Conservation (phyloP, 2,329 filamentous ascomycete genomes). For the Ceratocystis diversiconidia region DNA sequence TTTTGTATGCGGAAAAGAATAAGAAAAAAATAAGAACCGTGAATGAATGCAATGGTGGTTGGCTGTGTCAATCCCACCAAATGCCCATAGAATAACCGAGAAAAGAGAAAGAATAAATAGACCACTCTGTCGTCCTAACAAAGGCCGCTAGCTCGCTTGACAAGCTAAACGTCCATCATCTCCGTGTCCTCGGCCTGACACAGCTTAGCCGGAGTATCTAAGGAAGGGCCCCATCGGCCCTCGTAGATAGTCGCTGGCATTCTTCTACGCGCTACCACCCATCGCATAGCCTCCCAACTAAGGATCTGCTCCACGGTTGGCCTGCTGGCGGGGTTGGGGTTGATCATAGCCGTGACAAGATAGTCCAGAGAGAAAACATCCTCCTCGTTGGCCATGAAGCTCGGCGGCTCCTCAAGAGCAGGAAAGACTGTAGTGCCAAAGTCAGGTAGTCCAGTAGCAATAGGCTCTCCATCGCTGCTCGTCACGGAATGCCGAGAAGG, state of each 20-base stretch:
- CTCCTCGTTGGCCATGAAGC: constrained; percentile 71
- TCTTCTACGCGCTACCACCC: constrained; percentile 62
- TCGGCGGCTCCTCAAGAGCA: constrained; percentile 50
- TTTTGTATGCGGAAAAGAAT: not conserved
- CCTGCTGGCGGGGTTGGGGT: constrained; percentile 55
- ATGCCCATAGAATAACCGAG: not conserved
- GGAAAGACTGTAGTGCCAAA: constrained; percentile 35
- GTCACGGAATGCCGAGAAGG: constrained; percentile 8
- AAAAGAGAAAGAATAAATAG: not conserved
- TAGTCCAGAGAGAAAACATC: constrained; percentile 66
- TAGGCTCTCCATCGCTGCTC: not conserved
- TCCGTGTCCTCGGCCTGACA: constrained; percentile 44
- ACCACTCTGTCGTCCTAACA: too few relatives aligned
- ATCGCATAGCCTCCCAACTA: constrained; percentile 57
- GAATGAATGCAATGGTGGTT: not conserved
- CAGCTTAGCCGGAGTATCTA: not conserved
- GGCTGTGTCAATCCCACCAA: constrained; percentile 1
- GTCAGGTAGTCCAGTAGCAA: constrained; percentile 16
- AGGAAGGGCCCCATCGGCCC: constrained; percentile 81
- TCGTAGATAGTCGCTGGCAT: constrained; percentile 92
- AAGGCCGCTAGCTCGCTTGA: too few relatives aligned
- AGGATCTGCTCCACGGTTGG: constrained; percentile 64
- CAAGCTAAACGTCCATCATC: constrained; percentile 42
- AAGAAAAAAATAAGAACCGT: constrained; percentile 9
- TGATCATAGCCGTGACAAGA: constrained; percentile 79